Evolutionary conservation across 495 filamentous ascomycete species (phyloP).

Genomic region (Neurospora sp.): DNA sequence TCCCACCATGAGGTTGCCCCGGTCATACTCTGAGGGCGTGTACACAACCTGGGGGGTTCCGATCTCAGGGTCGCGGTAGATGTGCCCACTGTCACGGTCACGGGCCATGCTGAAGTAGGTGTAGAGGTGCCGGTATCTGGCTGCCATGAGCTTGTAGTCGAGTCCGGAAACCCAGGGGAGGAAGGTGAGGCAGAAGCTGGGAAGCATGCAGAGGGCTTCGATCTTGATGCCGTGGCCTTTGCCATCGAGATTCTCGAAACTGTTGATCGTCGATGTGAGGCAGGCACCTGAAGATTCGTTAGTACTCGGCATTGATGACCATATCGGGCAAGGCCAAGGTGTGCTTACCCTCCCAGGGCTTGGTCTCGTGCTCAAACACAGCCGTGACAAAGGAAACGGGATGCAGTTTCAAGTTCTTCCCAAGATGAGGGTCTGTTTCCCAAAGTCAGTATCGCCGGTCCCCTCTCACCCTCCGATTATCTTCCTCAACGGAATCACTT

Average conservation of each 20-base stretch:
- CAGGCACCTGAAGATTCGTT: constrained; percentile 28
- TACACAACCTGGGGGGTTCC: constrained; percentile 59
- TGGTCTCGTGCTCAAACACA: constrained; percentile 53
- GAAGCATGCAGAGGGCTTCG: constrained; percentile 57
- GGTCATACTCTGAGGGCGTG: constrained; percentile 57
- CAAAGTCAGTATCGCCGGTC: background rate
- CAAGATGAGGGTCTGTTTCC: constrained; percentile 64
- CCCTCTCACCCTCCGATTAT: constrained; percentile 3
- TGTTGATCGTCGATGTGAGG: constrained; percentile 64
- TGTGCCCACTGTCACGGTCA: constrained; percentile 63
- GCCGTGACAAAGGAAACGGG: constrained; percentile 54
- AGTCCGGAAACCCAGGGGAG: constrained; percentile 55
- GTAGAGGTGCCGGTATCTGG: constrained; percentile 54
- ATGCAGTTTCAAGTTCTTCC: constrained; percentile 72
- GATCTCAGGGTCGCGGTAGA: constrained; percentile 63
- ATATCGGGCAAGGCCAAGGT: too few relatives aligned
- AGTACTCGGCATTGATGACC: too few relatives aligned
- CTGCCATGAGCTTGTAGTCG: constrained; percentile 55
- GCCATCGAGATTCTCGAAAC: constrained; percentile 74
- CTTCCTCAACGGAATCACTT: constrained; percentile 1
- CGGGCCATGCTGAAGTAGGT: constrained; percentile 60
- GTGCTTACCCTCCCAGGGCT: constrained; percentile 53
- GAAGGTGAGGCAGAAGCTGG: constrained; percentile 36
- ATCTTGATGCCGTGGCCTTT: constrained; percentile 75
- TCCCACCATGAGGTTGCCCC: constrained; percentile 56